These are phyloP conservation scores for Gymnopus androsaceus DNA, from an alignment of 1,284 basidiomycete genomes.

Conservation along the genomic window DNA sequence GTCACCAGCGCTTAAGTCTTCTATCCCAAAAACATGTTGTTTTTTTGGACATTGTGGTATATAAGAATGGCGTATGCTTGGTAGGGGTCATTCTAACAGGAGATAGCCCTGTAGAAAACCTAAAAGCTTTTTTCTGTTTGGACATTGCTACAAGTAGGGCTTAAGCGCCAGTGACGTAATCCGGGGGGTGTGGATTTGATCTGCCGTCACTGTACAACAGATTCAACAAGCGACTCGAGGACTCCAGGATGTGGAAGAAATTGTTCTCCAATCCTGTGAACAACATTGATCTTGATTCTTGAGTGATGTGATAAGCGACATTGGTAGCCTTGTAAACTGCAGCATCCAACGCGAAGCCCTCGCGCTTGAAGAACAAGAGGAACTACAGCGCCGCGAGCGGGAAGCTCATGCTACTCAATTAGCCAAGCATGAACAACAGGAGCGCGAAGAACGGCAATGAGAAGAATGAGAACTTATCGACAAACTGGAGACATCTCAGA, in stretches of 20 bases:
- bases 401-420: constrained; percentile 72
- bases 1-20: no score
- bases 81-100: no score
- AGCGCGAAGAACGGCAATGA: constrained; percentile 76
- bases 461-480: constrained; percentile 77
- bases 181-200: no score
- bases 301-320: constrained; percentile 83
- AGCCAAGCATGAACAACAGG: constrained; percentile 70
- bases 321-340: constrained; percentile 79
- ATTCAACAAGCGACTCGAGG: constrained; percentile 91
- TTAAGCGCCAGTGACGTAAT: no score
- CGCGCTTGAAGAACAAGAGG: constrained; percentile 74
- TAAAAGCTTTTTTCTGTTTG: no score
- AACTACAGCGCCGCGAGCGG: constrained; percentile 67
- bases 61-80: no score
- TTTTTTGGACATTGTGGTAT: no score
- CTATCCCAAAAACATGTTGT: no score
- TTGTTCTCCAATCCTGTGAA: constrained; percentile 97
- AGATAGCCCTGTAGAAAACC: no score
- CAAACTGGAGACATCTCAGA: constrained; percentile 73
- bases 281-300: constrained; percentile 82
- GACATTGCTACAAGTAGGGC: no score
- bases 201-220: constrained; percentile 42
- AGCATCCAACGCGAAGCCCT: constrained; percentile 72
- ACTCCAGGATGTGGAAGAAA: constrained; percentile 96